Conservation (phyloP, 2,329 filamentous ascomycete species). For the Chaetomiaceae sp. region DNA sequence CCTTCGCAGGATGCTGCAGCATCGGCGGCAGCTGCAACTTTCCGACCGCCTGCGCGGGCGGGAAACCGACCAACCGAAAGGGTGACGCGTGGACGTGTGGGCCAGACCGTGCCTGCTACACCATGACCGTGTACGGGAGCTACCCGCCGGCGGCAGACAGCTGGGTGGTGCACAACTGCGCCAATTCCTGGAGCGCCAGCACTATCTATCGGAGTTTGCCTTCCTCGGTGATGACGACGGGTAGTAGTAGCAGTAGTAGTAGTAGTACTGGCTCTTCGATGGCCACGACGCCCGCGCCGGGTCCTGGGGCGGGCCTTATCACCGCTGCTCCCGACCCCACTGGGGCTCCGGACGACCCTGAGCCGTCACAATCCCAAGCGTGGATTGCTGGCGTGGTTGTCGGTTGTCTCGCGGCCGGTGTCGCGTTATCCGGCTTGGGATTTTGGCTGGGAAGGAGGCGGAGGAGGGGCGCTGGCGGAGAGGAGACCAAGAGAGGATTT, state of each 20-base stretch:
- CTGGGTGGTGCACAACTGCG: background rate
- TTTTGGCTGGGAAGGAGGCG: conserved; percentile 2
- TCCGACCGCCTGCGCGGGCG: background rate
- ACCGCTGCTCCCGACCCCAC: too few relatives aligned
- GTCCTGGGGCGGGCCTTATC: too few relatives aligned
- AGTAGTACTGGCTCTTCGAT: too few relatives aligned
- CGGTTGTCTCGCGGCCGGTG: background rate
- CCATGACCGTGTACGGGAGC: conserved; percentile 1
- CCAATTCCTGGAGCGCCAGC: background rate
- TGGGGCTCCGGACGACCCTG: background rate
- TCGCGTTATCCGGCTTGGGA: background rate
- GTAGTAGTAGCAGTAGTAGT: background rate
- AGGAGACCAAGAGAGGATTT: background rate
- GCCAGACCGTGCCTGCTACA: background rate
- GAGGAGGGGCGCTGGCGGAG: background rate
- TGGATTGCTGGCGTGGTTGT: conserved; percentile 1
- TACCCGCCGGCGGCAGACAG: background rate
- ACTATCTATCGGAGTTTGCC: background rate
- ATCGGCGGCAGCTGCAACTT: conserved; percentile 4
- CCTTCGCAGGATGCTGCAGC: background rate
- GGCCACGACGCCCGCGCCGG: too few relatives aligned
- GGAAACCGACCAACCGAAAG: background rate
- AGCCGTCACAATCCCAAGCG: background rate
- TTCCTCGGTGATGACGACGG: background rate
- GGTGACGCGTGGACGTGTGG: background rate